Base-by-base conservation (phyloP, 352 stramenopile genomes). In the Pythium myriotylum region DNA sequence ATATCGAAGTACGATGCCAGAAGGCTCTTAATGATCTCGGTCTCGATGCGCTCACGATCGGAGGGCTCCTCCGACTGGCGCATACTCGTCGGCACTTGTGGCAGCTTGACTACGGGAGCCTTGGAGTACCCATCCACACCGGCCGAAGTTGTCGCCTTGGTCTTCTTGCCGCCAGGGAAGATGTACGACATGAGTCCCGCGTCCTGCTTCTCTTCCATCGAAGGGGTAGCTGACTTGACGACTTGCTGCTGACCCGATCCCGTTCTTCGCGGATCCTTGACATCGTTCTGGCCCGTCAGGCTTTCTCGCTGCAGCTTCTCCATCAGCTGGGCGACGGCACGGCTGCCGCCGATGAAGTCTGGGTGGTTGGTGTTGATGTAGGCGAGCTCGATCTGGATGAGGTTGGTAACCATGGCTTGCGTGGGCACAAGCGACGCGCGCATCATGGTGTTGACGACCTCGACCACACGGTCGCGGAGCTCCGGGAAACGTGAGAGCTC, bases 291-390 rank as follows among this genome's bases (percentile, higher is more conserved):
- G 5, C 2, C 13, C 2, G 71, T 71, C 68, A 87, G 76, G 29
- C 77, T 89, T 54, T 95, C 79, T 70, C 97, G 74, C 77, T 97
- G 85, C 59, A 97, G 89, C 65, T 95, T 97, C 66, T 98, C 89
- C 92, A 98, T 98, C 22, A 99, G 69, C 59, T 96, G 83, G 16
- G 95, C 92, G 20, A 99, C 96, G 26, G 96, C 96, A 13, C 88
- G 79, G 61, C 91, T 98, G 39, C 97, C 97, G 49, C 96, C 97
- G 58, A 99, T 98, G 55, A 99, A 99, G 69, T 99, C 97, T 8
- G 97, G 97, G 79, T 99, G 98, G 71, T 97, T 98, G 20, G 97
- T 99, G 82, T 99, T 99, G 65, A 99, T 97, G 75, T 99, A 99
- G 8, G 97, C 95, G 58, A 99, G 73, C 81, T 99, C 98, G 64